Evolutionary conservation across 257 asterid species (phyloP).

Genomic region (Misopates orontium): DNA sequence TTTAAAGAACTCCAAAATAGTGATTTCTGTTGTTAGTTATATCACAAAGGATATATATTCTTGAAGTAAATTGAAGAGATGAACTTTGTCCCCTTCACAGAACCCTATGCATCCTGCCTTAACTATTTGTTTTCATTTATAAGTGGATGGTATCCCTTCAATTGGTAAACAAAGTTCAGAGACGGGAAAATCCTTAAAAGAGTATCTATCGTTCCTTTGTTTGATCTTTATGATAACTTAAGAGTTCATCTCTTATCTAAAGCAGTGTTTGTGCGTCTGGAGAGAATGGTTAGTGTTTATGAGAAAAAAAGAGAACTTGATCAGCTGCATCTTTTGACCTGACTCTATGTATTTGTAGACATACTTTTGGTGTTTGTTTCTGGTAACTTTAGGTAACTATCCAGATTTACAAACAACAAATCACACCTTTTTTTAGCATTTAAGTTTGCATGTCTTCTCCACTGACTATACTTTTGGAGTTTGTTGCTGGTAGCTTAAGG

Average conservation of each 20-base stretch:
- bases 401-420: not conserved
- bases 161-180: not conserved
- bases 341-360: slow-evolving; percentile 1
- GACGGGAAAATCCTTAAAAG: not conserved
- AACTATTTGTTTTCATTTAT: not conserved
- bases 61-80: slow-evolving; percentile 18
- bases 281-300: slow-evolving; percentile 14
- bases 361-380: slow-evolving; percentile 4
- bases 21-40: not conserved
- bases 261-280: not conserved
- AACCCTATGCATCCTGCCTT: slow-evolving; percentile 6
- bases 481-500: not conserved
- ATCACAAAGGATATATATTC: not conserved
- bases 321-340: slow-evolving; percentile 2
- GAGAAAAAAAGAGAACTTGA: slow-evolving; percentile 7
- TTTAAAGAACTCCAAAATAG: slow-evolving; percentile 17
- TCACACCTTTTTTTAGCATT: not conserved
- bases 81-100: not conserved
- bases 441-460: not conserved
- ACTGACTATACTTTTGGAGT: not conserved
- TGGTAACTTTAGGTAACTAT: too few species aligned
- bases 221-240: slow-evolving; percentile 2
- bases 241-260: not conserved
- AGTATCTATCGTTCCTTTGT: too few species aligned
- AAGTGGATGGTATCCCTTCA: not conserved